These are phyloP conservation scores for Salvia rosmarinus DNA, from an alignment of 257 asterid species.

Conservation along the genomic window DNA sequence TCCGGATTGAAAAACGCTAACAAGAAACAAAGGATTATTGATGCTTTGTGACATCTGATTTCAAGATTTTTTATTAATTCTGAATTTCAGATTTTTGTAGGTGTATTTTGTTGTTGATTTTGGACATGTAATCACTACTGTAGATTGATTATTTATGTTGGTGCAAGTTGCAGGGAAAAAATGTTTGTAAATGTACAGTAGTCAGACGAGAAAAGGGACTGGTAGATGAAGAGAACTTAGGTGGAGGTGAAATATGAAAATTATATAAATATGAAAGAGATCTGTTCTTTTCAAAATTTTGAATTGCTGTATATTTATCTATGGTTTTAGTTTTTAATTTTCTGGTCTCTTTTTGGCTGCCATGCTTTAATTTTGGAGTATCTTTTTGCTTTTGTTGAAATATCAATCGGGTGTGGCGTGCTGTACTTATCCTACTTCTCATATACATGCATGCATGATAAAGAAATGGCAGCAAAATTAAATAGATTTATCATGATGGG, in stretches of 20 bases:
- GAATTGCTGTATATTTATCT: background rate
- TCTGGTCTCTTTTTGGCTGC: constrained; percentile 31
- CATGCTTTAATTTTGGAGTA: constrained; percentile 33
- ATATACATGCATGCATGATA: constrained; percentile 39
- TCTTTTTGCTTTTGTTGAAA: constrained; percentile 23
- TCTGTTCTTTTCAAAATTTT: constrained; percentile 33
- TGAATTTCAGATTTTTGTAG: background rate
- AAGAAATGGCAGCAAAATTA: constrained; percentile 9
- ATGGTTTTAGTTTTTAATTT: too few relatives aligned
- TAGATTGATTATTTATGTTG: constrained; percentile 34
- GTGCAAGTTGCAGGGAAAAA: constrained; percentile 41
- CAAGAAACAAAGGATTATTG: constrained; percentile 71
- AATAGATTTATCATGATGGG: background rate
- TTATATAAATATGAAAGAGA: background rate
- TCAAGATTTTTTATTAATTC: background rate
- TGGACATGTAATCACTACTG: constrained; percentile 21
- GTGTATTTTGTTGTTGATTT: constrained; percentile 20
- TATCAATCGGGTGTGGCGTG: constrained; percentile 27
- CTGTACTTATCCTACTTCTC: constrained; percentile 17
- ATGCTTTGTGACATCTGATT: constrained; percentile 59
- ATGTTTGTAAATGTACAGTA: constrained; percentile 38
- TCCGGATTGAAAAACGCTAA: constrained; percentile 49
- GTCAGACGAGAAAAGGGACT: constrained; percentile 10
- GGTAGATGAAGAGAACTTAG: constrained; percentile 29
- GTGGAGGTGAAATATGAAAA: constrained; percentile 14